Conservation (phyloP, 257 asterid species). For the Gentiana straminea region DNA sequence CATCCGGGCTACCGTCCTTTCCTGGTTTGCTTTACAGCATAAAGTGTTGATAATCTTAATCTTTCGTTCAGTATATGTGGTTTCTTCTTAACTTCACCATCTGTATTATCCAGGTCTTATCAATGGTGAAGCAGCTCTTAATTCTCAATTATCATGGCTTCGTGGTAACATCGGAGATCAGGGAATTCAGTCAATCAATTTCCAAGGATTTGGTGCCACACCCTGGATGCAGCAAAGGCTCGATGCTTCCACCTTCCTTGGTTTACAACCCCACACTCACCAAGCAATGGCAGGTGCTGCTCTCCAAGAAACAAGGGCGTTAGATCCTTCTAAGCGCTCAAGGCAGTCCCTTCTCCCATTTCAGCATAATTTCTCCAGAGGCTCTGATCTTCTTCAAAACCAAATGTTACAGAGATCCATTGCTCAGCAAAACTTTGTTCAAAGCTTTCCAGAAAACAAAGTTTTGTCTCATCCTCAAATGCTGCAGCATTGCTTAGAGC, state of each 20-base stretch:
- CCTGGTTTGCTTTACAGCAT: conserved; percentile 36
- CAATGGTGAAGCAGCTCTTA: conserved; percentile 48
- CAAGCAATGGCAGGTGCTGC: conserved; percentile 67
- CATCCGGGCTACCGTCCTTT: conserved; percentile 61
- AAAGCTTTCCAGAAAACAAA: conserved; percentile 45
- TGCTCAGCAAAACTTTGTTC: conserved; percentile 48
- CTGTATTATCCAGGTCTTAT: conserved; percentile 37
- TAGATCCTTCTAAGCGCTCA: conserved; percentile 50
- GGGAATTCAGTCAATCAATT: conserved; percentile 50
- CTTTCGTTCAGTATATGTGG: neutral
- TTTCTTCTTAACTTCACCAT: neutral
- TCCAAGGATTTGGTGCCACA: conserved; percentile 52
- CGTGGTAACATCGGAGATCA: conserved; percentile 60
- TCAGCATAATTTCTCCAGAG: conserved; percentile 41
- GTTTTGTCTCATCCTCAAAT: conserved; percentile 64
- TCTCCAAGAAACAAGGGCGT: conserved; percentile 39
- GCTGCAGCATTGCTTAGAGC: conserved; percentile 60
- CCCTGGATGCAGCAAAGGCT: conserved; percentile 86
- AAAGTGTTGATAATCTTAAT: neutral
- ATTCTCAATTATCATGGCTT: conserved; percentile 61
- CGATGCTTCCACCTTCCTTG: conserved; percentile 40
- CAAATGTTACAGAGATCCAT: conserved; percentile 56
- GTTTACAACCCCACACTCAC: conserved; percentile 68
- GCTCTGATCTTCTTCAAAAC: conserved; percentile 48
- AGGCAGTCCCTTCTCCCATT: conserved; percentile 58